Evolutionary conservation across 164 flowering plant species (phyloP), one percentile per base, ranked within the genome.

Genomic region (Umbilicus rupestris): DNA sequence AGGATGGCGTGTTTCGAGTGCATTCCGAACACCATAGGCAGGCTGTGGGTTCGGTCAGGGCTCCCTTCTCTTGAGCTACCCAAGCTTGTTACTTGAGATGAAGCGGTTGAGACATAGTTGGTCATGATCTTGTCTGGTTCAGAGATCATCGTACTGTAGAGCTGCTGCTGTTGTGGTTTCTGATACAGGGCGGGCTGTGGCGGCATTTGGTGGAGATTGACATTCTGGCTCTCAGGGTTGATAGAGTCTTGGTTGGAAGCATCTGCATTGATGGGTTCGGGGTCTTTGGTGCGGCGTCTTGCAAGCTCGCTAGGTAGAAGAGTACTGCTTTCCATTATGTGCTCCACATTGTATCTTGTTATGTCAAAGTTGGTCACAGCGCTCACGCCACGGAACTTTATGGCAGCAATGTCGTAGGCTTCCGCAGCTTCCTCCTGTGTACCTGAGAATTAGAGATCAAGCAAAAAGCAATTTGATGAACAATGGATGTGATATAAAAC

Each of bases 361-460:
- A 84, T 79, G 70, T 85, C 89, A 45, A 83, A 85, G 70, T 85
- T 85, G 0, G 89, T 85, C 6, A 85, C 89, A 7, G 89, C 89
- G 19, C 75, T 85, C 15, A 68, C 74, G 4, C 89, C 89, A 0
- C 89, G 76, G 26, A 85, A 85, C 45, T 85, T 85, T 22, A 85
- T 83, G 5, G 89, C 89, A 0, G 89, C 89, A 2, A 83, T 73
- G 71, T 85, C 89, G 68, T 85, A 85, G 26, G 89, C 87, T 69
- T 85, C 89, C 5, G 89, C 89, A 22, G 89, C 89, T 75, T 83
- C 89, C 72, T 85, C 89, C 67, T 85, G 85, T 1, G 89, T 85
- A 66, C 85, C 89, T 84, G 70, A 24, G 66, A 9, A 64, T 46
- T 30, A 22, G 8, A 66, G 2, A 11, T 63, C 12, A 58, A 59